Conservation (phyloP, 202 grass and related monocot species). For the Alloteropsis angusta region DNA sequence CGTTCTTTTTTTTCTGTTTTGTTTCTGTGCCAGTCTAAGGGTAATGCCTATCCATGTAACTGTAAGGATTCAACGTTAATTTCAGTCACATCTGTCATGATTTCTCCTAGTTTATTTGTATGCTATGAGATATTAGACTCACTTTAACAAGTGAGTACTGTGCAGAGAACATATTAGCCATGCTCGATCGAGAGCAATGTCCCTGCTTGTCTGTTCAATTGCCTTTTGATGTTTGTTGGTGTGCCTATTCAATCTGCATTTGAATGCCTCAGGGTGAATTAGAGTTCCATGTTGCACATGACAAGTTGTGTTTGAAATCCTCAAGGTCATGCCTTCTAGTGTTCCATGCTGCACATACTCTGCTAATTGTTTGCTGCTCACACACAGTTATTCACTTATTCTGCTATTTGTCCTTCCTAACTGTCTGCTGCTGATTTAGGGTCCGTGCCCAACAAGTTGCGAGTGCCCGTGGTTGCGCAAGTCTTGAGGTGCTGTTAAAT, state of each 20-base stretch:
- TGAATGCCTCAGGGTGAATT: neutral
- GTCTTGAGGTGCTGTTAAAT: constrained; percentile 15
- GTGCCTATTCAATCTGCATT: neutral
- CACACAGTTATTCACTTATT: neutral
- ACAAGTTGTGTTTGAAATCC: neutral
- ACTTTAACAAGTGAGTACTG: neutral
- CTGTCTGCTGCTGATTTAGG: constrained; percentile 31
- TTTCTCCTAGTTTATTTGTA: neutral
- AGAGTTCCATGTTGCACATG: neutral
- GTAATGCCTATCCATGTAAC: neutral
- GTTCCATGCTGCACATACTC: neutral
- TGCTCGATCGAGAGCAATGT: neutral
- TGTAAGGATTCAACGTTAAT: neutral
- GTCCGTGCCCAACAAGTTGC: constrained; percentile 6
- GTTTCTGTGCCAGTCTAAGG: neutral
- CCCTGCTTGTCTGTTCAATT: neutral
- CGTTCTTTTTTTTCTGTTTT: no score
- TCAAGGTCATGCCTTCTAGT: neutral
- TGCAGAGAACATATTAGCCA: neutral
- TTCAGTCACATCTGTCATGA: neutral
- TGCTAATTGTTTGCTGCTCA: constrained; percentile 8
- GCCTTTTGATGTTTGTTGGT: neutral
- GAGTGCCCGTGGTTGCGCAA: neutral
- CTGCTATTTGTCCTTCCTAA: neutral
- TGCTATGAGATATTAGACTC: neutral